These are phyloP conservation scores for Leccinum obscurum DNA, from an alignment of 768 basidiomycete genomes.

Conservation along the genomic window DNA sequence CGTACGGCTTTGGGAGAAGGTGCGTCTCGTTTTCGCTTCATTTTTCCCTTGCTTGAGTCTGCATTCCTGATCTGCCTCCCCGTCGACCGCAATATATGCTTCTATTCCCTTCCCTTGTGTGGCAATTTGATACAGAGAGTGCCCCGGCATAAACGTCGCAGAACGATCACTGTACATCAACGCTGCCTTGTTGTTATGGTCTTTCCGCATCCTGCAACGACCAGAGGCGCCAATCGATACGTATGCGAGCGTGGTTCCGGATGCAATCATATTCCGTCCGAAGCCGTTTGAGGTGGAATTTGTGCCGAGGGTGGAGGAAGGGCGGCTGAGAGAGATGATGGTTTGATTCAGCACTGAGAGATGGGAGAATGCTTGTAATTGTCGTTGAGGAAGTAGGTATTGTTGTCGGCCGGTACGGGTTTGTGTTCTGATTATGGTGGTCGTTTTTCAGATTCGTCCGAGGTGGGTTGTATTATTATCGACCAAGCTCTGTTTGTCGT, in stretches of 20 bases:
- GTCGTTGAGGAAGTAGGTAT: not conserved
- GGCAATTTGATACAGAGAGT: constrained; percentile 41
- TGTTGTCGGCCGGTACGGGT: not conserved
- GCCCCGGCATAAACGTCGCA: constrained; percentile 54
- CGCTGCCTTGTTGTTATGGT: constrained; percentile 60
- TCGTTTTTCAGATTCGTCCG: not conserved
- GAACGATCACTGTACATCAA: constrained; percentile 57
- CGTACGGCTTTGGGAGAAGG: constrained; percentile 3
- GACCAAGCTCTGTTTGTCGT: not conserved
- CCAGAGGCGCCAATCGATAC: constrained; percentile 54
- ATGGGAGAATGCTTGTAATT: not conserved
- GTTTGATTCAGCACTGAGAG: not conserved
- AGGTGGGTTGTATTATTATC: not conserved
- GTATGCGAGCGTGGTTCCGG: constrained; percentile 46
- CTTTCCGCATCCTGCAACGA: constrained; percentile 53
- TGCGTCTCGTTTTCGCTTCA: not conserved
- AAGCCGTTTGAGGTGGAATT: constrained; percentile 57
- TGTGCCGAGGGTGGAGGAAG: constrained; percentile 41
- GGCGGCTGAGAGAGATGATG: constrained; percentile 17
- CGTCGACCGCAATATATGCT: not conserved
- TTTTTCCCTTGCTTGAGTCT: not conserved
- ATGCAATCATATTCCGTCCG: constrained; percentile 57
- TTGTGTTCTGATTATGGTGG: not conserved
- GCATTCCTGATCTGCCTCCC: not conserved
- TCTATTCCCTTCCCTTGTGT: not conserved